Percentiles rank a stretch among this genome's conserved stretches.
phyloP scores from a whole-genome alignment of 495 filamentous ascomycete species.

The Thozetella sp. region DNA sequence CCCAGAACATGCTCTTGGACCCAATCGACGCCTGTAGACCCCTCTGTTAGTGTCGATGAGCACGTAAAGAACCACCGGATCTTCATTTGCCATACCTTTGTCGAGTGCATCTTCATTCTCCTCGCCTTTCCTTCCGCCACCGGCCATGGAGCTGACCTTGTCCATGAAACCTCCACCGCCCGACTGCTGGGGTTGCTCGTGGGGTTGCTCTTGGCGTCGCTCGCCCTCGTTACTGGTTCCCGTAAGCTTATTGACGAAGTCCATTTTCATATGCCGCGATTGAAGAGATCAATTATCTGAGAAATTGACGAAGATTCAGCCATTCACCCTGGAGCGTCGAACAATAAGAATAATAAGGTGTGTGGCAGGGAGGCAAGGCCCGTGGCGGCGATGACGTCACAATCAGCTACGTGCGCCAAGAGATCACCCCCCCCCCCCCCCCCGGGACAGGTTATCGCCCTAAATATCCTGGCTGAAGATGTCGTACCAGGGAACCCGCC shows the following conservation, averaged over 20 bases:
- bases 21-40: conserved; percentile 62
- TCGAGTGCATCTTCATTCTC: conserved; percentile 71
- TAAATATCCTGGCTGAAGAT: too few relatives aligned
- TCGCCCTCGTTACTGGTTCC: conserved; percentile 16
- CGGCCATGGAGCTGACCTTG: conserved; percentile 61
- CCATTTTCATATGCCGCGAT: too few relatives aligned
- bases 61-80: not conserved
- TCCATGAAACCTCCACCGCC: conserved; percentile 39
- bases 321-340: too few relatives aligned
- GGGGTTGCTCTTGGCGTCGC: conserved; percentile 13
- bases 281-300: too few relatives aligned
- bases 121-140: conserved; percentile 67
- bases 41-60: conserved; percentile 8
- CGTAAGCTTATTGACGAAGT: conserved; percentile 39
- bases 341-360: too few relatives aligned
- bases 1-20: conserved; percentile 70
- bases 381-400: too few relatives aligned
- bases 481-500: too few relatives aligned
- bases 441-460: too few relatives aligned
- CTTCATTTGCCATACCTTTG: conserved; percentile 46
- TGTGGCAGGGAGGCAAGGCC: too few relatives aligned
- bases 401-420: too few relatives aligned
- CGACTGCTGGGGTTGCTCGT: conserved; percentile 15
- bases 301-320: too few relatives aligned
- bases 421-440: too few relatives aligned